Conservation (phyloP, 371 early-diverging fungal genomes). For the Lichtheimia hyalospora region DNA sequence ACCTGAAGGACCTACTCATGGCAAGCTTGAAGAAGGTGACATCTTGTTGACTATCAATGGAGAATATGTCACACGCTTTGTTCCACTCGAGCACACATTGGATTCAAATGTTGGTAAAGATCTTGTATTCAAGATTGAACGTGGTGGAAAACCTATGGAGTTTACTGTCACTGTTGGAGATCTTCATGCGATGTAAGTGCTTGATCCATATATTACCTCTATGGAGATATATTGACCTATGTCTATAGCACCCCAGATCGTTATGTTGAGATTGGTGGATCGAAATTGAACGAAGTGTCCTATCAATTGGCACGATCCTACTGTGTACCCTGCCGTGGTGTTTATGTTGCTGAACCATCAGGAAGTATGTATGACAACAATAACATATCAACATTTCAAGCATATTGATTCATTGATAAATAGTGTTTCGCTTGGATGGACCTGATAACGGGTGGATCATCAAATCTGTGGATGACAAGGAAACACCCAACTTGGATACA, state of each 20-base stretch:
- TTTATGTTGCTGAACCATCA: conserved; percentile 73
- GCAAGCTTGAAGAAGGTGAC: conserved; percentile 83
- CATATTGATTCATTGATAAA: background rate
- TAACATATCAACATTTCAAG: too few species aligned
- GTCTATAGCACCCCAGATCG: conserved; percentile 65
- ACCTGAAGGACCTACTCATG: conserved; percentile 82
- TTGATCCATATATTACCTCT: background rate
- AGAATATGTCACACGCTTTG: conserved; percentile 80
- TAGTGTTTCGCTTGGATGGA: conserved; percentile 78
- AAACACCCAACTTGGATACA: conserved; percentile 70
- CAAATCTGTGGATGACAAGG: conserved; percentile 68
- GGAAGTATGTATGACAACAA: conserved; percentile 39
- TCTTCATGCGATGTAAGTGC: conserved; percentile 69
- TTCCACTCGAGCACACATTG: conserved; percentile 73
- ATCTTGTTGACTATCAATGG: conserved; percentile 82
- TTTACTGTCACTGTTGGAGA: conserved; percentile 64
- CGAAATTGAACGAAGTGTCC: conserved; percentile 80
- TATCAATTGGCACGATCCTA: conserved; percentile 87
- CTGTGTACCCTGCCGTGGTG: conserved; percentile 82
- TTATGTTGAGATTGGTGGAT: conserved; percentile 88
- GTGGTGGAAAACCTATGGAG: conserved; percentile 73
- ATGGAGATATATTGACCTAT: background rate
- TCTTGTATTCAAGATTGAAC: conserved; percentile 66
- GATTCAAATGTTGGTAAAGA: conserved; percentile 74
- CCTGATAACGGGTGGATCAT: conserved; percentile 83